A percentile compares a stretch with the other conserved stretches of the same genome.
These are phyloP conservation scores for Aspergillus glaucus DNA, from an alignment of 2,329 filamentous ascomycete genomes.

Conservation along the genomic window DNA sequence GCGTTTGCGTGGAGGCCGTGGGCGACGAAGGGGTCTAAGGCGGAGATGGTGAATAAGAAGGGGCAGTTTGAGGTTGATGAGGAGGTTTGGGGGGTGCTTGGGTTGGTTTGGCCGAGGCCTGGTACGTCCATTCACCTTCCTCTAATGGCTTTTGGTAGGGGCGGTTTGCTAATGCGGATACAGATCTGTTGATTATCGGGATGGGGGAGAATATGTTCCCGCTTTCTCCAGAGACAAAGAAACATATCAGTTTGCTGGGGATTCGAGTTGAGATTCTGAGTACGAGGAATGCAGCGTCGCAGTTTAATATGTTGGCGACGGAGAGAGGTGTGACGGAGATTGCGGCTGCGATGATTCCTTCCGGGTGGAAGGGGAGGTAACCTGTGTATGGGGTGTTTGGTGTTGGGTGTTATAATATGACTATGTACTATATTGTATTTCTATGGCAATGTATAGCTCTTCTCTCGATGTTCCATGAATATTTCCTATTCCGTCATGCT, in stretches of 20 bases:
- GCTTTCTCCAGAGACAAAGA: constrained; percentile 67
- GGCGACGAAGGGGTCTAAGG: constrained; percentile 39
- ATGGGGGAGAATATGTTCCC: constrained; percentile 70
- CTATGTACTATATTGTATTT: neutral
- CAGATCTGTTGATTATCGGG: constrained; percentile 63
- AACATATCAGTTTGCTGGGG: constrained; percentile 67
- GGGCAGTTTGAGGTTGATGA: constrained; percentile 73
- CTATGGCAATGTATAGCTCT: neutral
- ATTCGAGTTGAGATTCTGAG: constrained; percentile 84
- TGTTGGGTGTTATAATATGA: constrained; percentile 1
- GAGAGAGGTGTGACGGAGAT: constrained; percentile 81
- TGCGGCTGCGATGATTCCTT: constrained; percentile 78
- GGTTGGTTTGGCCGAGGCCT: constrained; percentile 78
- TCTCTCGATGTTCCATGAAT: no score
- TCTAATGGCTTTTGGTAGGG: constrained; percentile 1
- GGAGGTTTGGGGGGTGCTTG: constrained; percentile 67
- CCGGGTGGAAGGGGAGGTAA: constrained; percentile 62
- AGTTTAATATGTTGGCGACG: constrained; percentile 93
- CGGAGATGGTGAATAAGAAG: constrained; percentile 61
- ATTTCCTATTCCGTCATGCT: neutral
- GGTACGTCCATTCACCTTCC: constrained; percentile 58
- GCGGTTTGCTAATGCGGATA: constrained; percentile 3
- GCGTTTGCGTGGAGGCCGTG: constrained; percentile 87
- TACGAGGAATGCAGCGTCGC: constrained; percentile 85
- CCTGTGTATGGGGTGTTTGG: neutral